A percentile compares a stretch with the other conserved stretches of the same genome.
phyloP scores from a whole-genome alignment of 352 stramenopile genomes.

The Stramenopiles sp. region DNA sequence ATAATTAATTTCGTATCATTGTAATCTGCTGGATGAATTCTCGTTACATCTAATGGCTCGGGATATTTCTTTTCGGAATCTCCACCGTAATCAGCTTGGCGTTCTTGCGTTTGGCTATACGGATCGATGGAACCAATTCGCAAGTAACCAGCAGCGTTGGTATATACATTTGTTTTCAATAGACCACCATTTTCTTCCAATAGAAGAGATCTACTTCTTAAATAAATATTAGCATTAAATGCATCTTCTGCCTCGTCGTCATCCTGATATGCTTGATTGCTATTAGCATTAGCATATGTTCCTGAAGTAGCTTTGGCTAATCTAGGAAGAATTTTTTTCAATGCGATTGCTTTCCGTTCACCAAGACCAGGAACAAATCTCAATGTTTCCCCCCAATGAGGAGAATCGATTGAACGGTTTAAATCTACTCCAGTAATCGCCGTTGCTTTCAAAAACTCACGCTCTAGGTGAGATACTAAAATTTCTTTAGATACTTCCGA shows the following conservation, averaged over 20 bases:
- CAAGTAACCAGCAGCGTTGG: background rate
- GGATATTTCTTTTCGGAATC: background rate
- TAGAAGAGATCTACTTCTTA: background rate
- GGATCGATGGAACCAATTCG: background rate
- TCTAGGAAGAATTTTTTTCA: background rate
- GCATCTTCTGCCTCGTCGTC: background rate
- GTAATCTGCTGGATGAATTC: background rate
- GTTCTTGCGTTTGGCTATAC: background rate
- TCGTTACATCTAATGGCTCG: background rate
- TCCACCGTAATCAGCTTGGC: background rate
- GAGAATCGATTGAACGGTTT: background rate
- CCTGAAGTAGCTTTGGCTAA: background rate
- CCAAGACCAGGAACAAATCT: background rate
- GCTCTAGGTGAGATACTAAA: background rate
- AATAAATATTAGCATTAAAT: background rate
- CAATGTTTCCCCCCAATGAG: background rate
- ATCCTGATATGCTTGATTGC: background rate
- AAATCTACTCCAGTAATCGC: background rate
- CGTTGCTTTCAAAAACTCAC: background rate
- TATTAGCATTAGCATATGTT: background rate
- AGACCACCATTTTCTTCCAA: background rate
- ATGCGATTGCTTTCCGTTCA: background rate
- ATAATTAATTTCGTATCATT: background rate
- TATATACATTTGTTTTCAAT: background rate
- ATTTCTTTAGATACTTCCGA: background rate